These are phyloP conservation scores for Fraxinus ornus DNA, from an alignment of 305 asterid species.

Conservation along the genomic window DNA sequence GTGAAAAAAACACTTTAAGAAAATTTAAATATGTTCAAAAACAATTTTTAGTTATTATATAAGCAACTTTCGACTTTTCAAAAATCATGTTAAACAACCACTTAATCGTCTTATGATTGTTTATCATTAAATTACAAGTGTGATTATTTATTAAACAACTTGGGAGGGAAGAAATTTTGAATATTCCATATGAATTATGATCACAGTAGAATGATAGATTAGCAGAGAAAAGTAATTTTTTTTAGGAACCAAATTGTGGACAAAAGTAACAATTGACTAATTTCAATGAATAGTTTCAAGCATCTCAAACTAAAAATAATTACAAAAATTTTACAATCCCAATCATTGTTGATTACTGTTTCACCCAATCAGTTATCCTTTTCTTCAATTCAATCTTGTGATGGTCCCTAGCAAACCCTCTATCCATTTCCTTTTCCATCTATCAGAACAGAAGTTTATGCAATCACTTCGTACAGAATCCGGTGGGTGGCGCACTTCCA, in stretches of 20 bases:
- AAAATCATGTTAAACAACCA: too few relatives aligned
- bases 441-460: background rate
- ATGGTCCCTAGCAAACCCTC: slow-evolving; percentile 16
- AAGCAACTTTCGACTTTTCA: too few relatives aligned
- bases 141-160: slow-evolving; percentile 17
- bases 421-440: background rate
- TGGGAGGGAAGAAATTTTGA: slow-evolving; percentile 9
- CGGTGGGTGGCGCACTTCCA: background rate
- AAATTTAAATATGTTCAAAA: too few relatives aligned
- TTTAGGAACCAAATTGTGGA: background rate
- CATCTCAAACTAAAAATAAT: background rate
- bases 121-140: slow-evolving; percentile 4
- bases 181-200: background rate
- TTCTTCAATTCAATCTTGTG: background rate
- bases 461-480: slow-evolving; percentile 1
- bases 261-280: background rate
- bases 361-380: background rate
- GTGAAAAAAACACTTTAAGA: too few relatives aligned
- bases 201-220: background rate
- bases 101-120: slow-evolving; percentile 20
- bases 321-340: background rate
- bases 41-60: too few relatives aligned
- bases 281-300: background rate
- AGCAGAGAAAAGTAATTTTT: background rate
- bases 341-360: background rate